A percentile compares a stretch with the other conserved stretches of the same genome.
Conservation (phyloP, 805 yeast species). For the Spathaspora sp. region DNA sequence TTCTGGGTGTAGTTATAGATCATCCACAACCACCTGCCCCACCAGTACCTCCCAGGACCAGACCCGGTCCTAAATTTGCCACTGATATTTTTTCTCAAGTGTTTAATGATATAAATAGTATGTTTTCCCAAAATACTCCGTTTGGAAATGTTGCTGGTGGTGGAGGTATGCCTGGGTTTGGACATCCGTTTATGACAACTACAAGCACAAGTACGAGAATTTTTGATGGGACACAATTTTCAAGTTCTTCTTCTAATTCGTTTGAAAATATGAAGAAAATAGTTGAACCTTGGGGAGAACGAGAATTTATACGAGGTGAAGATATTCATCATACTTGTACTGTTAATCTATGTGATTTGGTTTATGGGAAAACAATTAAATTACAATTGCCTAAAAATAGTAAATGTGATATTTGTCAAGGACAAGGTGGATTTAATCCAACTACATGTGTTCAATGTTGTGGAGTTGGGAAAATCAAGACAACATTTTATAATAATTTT, state of each 20-base stretch:
- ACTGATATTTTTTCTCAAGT: slow-evolving; percentile 34
- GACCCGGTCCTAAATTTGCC: slow-evolving; percentile 10
- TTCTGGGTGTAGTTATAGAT: slow-evolving; percentile 24
- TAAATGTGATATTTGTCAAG: slow-evolving; percentile 48
- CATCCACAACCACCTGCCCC: slow-evolving; percentile 1
- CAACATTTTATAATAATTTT: slow-evolving; percentile 39
- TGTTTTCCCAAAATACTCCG: slow-evolving; percentile 11
- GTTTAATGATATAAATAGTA: slow-evolving; percentile 29
- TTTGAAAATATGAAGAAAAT: slow-evolving; percentile 11
- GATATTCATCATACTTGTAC: slow-evolving; percentile 55
- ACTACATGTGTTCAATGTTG: slow-evolving; percentile 33
- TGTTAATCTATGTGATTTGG: slow-evolving; percentile 54
- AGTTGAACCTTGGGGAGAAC: slow-evolving; percentile 18
- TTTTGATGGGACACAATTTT: background rate
- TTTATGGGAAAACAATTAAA: slow-evolving; percentile 53
- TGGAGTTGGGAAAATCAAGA: slow-evolving; percentile 46
- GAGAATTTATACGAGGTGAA: slow-evolving; percentile 36
- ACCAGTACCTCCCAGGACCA: slow-evolving; percentile 1
- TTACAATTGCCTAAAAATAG: slow-evolving; percentile 50
- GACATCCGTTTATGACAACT: background rate
- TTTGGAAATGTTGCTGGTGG: slow-evolving; percentile 4
- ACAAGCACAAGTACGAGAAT: background rate
- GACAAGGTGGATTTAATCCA: slow-evolving; percentile 46
- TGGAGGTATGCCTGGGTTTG: background rate
- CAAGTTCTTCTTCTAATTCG: background rate